phyloP scores from a whole-genome alignment of 345 rosid genomes.

The Murraya paniculata region DNA sequence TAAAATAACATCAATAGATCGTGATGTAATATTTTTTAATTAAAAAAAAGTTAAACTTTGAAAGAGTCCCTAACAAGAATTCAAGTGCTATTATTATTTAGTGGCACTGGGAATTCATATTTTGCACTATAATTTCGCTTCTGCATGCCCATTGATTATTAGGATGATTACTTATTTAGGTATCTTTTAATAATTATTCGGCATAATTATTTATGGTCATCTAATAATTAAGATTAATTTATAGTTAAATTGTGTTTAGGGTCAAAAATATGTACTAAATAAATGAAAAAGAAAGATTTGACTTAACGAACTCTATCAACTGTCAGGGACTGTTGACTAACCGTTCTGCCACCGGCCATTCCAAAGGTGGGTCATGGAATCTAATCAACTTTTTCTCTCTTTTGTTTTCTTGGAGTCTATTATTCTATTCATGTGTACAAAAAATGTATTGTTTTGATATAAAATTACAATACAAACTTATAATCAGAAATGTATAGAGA shows the following conservation, averaged over 20 bases:
- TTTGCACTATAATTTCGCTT: not conserved
- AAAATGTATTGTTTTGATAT: no score
- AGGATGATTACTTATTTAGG: not conserved
- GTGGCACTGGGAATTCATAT: not conserved
- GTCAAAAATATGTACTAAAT: not conserved
- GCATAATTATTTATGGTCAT: not conserved
- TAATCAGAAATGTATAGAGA: no score
- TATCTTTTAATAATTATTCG: not conserved
- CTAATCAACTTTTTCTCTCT: not conserved
- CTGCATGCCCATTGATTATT: not conserved
- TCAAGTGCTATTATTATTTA: no score
- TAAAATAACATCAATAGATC: no score
- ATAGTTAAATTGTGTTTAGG: not conserved
- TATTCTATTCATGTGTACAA: no score
- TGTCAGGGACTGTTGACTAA: not conserved
- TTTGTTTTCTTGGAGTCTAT: not conserved
- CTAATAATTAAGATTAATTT: not conserved
- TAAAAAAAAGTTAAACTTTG: no score
- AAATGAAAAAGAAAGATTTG: not conserved
- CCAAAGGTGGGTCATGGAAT: not conserved
- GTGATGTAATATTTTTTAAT: no score
- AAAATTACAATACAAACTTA: no score
- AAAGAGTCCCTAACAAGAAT: no score
- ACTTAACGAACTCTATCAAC: slow-evolving; percentile 1
- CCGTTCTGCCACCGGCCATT: not conserved